phyloP scores from a whole-genome alignment of 805 yeast species.

The Candida silvicultrix region DNA sequence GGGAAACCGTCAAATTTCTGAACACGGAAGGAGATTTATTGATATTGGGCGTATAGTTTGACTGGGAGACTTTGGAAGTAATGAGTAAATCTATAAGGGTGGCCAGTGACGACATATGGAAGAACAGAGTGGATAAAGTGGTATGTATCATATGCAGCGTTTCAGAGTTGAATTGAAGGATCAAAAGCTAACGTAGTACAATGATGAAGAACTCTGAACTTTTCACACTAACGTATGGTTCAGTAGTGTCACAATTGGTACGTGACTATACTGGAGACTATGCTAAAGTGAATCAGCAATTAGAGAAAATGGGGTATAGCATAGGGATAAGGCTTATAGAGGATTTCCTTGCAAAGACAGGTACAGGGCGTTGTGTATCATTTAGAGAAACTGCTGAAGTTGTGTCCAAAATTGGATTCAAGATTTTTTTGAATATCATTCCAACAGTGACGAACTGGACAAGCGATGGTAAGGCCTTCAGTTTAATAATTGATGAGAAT shows the following conservation, averaged over 20 bases:
- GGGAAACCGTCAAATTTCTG: background rate
- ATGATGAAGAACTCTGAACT: constrained; percentile 74
- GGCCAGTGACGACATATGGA: constrained; percentile 89
- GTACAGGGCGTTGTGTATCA: constrained; percentile 72
- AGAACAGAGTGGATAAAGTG: constrained; percentile 77
- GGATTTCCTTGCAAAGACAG: constrained; percentile 85
- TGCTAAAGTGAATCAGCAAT: constrained; percentile 69
- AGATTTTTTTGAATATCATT: constrained; percentile 75
- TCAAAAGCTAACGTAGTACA: background rate
- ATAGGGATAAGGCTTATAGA: constrained; percentile 89
- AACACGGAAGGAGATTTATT: background rate
- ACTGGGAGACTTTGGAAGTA: no score
- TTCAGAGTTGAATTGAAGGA: no score
- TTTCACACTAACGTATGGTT: constrained; percentile 92
- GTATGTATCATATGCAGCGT: constrained; percentile 36
- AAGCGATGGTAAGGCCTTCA: constrained; percentile 65
- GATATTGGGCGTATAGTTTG: no score
- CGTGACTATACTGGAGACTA: constrained; percentile 76
- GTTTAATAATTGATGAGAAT: constrained; percentile 70
- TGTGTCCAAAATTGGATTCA: constrained; percentile 82
- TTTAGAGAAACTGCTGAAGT: constrained; percentile 86
- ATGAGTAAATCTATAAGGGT: constrained; percentile 36
- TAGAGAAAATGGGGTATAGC: constrained; percentile 91
- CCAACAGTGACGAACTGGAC: constrained; percentile 78
- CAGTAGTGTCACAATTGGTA: constrained; percentile 87